phyloP scores from a whole-genome alignment of 1,139 yeast genomes.

The Sporopachydermia cereana region DNA sequence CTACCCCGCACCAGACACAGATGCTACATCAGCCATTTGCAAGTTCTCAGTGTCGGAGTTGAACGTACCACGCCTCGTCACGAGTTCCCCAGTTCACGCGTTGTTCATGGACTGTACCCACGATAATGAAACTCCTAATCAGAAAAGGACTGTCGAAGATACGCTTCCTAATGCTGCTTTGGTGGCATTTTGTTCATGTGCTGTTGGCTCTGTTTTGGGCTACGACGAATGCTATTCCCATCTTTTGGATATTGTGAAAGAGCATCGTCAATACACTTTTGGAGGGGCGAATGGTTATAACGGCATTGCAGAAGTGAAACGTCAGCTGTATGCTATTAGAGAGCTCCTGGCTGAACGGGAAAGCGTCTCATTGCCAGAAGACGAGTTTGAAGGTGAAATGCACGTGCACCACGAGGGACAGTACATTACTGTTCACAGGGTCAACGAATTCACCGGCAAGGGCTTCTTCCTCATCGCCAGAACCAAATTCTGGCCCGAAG shows the following conservation, averaged over 20 bases:
- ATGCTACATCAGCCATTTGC: conserved; percentile 25
- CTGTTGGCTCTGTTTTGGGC: conserved; percentile 91
- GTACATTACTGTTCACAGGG: conserved; percentile 80
- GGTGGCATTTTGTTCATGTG: conserved; percentile 87
- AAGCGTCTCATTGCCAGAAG: conserved; percentile 49
- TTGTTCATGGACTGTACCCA: conserved; percentile 97
- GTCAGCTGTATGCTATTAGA: conserved; percentile 46
- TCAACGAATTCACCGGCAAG: conserved; percentile 70
- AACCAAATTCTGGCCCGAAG: conserved; percentile 49
- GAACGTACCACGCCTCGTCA: conserved; percentile 52
- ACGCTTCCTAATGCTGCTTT: conserved; percentile 91
- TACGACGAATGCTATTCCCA: conserved; percentile 87
- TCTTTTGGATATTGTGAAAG: conserved; percentile 72
- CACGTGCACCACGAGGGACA: conserved; percentile 92
- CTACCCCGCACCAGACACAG: conserved; percentile 47
- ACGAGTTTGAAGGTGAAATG: conserved; percentile 71
- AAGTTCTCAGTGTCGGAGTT: conserved; percentile 37
- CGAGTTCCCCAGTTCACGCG: conserved; percentile 74
- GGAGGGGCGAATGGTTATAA: conserved; percentile 21
- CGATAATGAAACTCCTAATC: conserved; percentile 83
- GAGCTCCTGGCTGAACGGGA: conserved; percentile 12
- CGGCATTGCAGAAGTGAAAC: conserved; percentile 70
- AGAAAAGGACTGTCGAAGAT: conserved; percentile 87
- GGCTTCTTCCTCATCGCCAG: conserved; percentile 89
- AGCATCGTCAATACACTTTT: conserved; percentile 51